Conservation (phyloP, 2,329 filamentous ascomycete genomes). For the Aspergillus sp. region DNA sequence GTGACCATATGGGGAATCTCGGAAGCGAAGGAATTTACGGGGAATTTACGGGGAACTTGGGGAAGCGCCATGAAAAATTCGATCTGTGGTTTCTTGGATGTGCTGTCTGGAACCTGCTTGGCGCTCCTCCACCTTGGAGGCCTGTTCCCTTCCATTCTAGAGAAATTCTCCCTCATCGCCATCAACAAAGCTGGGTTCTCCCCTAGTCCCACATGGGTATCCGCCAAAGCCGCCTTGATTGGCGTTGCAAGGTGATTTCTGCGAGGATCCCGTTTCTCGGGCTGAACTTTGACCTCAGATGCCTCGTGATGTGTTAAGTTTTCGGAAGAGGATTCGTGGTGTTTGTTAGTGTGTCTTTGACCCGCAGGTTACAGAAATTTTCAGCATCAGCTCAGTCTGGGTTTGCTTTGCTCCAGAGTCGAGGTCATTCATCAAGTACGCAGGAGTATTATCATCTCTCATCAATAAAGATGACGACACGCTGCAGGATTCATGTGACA, state of each 20-base stretch:
- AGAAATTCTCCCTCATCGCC: background rate
- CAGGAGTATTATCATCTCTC: too few relatives aligned
- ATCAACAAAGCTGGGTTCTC: background rate
- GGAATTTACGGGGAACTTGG: slow-evolving; percentile 5
- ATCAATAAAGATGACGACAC: slow-evolving; percentile 13
- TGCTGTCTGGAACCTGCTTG: background rate
- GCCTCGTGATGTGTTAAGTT: slow-evolving; percentile 11
- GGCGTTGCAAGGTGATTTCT: slow-evolving; percentile 2
- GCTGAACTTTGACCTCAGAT: background rate
- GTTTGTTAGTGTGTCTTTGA: background rate
- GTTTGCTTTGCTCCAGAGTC: too few relatives aligned
- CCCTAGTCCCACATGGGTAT: slow-evolving; percentile 20
- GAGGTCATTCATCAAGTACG: too few relatives aligned
- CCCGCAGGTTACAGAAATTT: background rate
- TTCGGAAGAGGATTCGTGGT: background rate
- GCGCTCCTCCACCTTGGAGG: background rate
- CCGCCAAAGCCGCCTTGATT: slow-evolving; percentile 16
- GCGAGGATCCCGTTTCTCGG: background rate
- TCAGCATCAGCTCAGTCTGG: background rate
- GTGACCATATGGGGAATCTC: background rate
- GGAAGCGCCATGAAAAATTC: background rate
- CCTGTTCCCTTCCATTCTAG: background rate
- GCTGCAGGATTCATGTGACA: slow-evolving; percentile 1
- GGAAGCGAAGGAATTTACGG: slow-evolving; percentile 3
- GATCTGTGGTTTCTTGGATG: background rate